Base-by-base conservation (phyloP, 2,329 filamentous ascomycete species). In the Lasiodiplodia hormozganensis region DNA sequence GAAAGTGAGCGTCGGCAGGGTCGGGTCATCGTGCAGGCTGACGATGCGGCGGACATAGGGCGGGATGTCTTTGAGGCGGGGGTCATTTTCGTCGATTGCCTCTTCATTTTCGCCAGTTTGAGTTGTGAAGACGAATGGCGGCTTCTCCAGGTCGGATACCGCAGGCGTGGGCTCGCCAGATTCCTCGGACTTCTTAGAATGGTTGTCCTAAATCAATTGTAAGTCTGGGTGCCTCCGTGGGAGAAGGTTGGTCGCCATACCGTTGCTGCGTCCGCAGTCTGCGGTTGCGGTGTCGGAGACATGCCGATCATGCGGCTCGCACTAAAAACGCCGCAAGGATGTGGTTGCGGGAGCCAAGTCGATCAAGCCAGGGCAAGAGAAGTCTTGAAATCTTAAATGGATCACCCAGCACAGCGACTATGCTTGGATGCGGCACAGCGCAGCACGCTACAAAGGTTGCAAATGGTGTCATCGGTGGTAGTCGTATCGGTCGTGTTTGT, bases 1-100 rank as follows among this genome's bases (percentile, higher is more conserved):
- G 71, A 89, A 89, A 1, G 87, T 89, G 25, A 89, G 78, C 14
- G 85, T 87, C 0, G 85, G 84, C 34, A 87, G 77, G 3, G 78
- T 82, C 0, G 86, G 82, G 72, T 89, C 86, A 72, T 89, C 87
- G 23, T 83, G 82, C 69, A 89, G 80, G 72, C 83, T 87, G 71
- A 89, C 86, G 52, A 88, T 81, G 28, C 85, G 82, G 52, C 87
- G 84, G 16, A 88, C 87, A 70, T 86, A 83, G 64, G 81, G 77
- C 4, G 86, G 86, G 16, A 89, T 82, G 64, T 87, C 84, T 60
- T 77, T 81, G 58, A 88, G 80, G 57, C 86, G 82, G 6, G 74
- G 73, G 10, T 75, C 74, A 23, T 77, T 71, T 31, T 76, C 73
- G 4, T 73, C 74, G 47, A 74, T 73, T 38, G 73, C 71, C 18